Evolutionary conservation across 1,284 basidiomycete species (phyloP), one percentile per base, ranked within the genome.

Genomic region (Takashimella tepidaria): DNA sequence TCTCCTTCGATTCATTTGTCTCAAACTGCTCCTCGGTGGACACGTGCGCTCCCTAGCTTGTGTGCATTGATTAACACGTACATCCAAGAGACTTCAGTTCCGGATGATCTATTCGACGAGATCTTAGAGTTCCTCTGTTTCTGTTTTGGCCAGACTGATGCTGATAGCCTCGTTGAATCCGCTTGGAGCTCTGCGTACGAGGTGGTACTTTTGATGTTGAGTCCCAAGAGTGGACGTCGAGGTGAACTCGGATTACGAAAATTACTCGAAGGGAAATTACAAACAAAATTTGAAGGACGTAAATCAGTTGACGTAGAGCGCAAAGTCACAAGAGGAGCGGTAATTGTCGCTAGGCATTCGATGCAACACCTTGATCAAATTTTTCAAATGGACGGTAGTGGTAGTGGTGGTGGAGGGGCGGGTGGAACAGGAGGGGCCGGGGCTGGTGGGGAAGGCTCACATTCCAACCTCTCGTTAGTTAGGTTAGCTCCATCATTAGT

Each of bases 311-410:
- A 67, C 23, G 61, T 59, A 2, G 66, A 70, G 47, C 58, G 66
- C 25, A 69, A 67, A 55, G 58, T 68, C 13, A 60, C 66, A 2
- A 62, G 64, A 21, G 71, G 71, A 4, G 69, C 71, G 2, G 66
- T 73, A n/a, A 61, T 66, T 40, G 58, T 63, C 16, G 58, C 66
- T 2, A 59, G 68, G 12, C 51, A 57, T 40, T 52, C 67, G n/a
- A 49, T 67, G 13, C 56, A 61, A 3, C 59, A 69, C 49, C 51
- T 61, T 19, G 60, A 66, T 13, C 55, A 63, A 24, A 53, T 55
- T 40, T 16, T 37, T 16, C 31, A 37, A 37, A 16, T 37, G 10
- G n/a, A n/a, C n/a, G n/a, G n/a, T n/a, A n/a, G n/a, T n/a, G n/a
- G n/a, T n/a, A n/a, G n/a, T n/a, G n/a, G n/a, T n/a, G n/a, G n/a